A percentile compares a stretch with the other conserved stretches of the same genome.
These are phyloP conservation scores for Macrocystidia cucumis DNA, from an alignment of 1,284 basidiomycete genomes.

Conservation along the genomic window DNA sequence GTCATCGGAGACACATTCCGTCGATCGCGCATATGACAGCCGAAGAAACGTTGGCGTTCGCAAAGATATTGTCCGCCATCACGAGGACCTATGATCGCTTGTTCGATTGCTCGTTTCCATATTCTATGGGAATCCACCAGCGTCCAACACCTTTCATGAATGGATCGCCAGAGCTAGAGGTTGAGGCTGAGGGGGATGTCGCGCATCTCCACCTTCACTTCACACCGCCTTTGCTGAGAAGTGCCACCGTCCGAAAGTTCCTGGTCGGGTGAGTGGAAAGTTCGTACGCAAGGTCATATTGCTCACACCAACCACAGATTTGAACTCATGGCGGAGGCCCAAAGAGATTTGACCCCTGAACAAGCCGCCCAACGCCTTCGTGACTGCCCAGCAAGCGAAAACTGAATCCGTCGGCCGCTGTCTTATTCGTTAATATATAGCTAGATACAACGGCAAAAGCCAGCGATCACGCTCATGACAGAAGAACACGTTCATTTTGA, in stretches of 20 bases:
- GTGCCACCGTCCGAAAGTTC: constrained; percentile 84
- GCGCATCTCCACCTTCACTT: constrained; percentile 91
- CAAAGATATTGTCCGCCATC: constrained; percentile 55
- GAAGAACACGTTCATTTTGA: constrained; percentile 32
- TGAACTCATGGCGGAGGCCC: constrained; percentile 88
- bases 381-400: constrained; percentile 25
- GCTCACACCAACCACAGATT: constrained; percentile 41
- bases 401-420: too few species aligned
- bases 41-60: constrained; percentile 58
- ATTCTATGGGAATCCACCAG: constrained; percentile 95
- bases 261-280: constrained; percentile 67
- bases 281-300: background rate
- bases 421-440: too few species aligned
- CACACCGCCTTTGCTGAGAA: constrained; percentile 80
- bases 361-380: constrained; percentile 70
- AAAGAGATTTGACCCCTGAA: constrained; percentile 88
- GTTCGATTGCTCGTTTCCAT: constrained; percentile 84
- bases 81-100: constrained; percentile 83
- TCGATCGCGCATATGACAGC: constrained; percentile 56
- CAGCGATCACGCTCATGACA: too few species aligned
- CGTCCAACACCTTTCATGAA: constrained; percentile 46
- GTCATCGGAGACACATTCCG: constrained; percentile 71
- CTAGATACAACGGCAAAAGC: too few species aligned
- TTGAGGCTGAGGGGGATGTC: constrained; percentile 39
- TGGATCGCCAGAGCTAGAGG: constrained; percentile 8